A percentile compares a stretch with the other conserved stretches of the same genome.
These are phyloP conservation scores for Westerdykella sp. DNA, from an alignment of 2,329 filamentous ascomycete species.

Conservation along the genomic window DNA sequence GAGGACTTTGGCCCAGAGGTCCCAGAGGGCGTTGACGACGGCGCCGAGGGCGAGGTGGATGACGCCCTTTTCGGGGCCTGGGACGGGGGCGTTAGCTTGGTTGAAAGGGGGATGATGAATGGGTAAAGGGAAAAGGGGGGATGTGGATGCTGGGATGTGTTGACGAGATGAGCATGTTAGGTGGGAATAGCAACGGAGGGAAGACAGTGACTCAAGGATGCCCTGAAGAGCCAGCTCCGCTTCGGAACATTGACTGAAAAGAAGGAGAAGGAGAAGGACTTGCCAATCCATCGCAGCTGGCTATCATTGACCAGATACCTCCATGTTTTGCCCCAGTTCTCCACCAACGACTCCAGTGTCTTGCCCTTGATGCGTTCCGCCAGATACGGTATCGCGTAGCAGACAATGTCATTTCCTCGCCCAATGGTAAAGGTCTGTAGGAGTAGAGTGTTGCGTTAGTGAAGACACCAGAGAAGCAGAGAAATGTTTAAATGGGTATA, in stretches of 20 bases:
- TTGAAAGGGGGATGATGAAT: too few relatives aligned
- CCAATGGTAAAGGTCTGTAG: conserved; percentile 68
- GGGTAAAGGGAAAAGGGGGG: too few relatives aligned
- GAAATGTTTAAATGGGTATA: neutral
- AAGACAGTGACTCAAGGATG: too few relatives aligned
- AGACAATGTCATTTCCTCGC: conserved; percentile 89
- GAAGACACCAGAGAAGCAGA: neutral
- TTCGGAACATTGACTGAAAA: too few relatives aligned
- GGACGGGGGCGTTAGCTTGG: too few relatives aligned
- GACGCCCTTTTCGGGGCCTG: conserved; percentile 78
- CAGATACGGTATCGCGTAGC: conserved; percentile 72
- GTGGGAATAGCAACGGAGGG: too few relatives aligned
- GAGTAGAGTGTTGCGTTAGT: conserved; percentile 2
- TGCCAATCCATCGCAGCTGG: conserved; percentile 80
- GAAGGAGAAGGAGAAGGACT: too few relatives aligned
- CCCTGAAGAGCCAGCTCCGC: too few relatives aligned
- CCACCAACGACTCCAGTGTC: conserved; percentile 69
- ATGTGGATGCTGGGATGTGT: too few relatives aligned
- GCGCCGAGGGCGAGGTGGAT: conserved; percentile 87
- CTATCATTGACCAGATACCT: conserved; percentile 84
- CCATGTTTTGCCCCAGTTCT: conserved; percentile 84
- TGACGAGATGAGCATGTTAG: too few relatives aligned
- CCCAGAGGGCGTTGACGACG: conserved; percentile 88
- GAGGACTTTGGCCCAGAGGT: conserved; percentile 86
- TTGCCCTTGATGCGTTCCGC: conserved; percentile 69